phyloP scores from a whole-genome alignment of 2,329 filamentous ascomycete genomes.

The Pseudocercospora cruenta region DNA sequence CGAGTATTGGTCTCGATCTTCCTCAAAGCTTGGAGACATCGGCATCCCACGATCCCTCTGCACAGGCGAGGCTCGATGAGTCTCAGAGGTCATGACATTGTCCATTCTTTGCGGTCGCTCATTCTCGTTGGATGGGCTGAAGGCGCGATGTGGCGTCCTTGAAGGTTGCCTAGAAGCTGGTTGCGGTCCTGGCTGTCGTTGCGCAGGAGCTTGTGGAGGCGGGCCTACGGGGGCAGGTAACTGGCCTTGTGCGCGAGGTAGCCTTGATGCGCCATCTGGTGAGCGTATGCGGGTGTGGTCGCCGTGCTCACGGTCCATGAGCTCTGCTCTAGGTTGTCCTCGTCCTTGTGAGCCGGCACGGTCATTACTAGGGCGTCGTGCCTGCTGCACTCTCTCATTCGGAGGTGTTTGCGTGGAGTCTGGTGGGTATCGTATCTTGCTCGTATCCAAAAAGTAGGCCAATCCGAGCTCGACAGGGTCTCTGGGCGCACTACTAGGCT shows the following conservation, averaged over 20 bases:
- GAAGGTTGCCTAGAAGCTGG: conserved; percentile 36
- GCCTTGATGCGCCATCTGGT: conserved; percentile 25
- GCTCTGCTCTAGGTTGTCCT: conserved; percentile 27
- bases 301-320: conserved; percentile 35
- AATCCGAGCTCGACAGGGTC: conserved; percentile 83
- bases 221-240: conserved; percentile 63
- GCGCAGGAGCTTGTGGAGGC: conserved; percentile 66
- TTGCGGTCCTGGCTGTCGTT: conserved; percentile 43
- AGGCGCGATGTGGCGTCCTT: conserved; percentile 34
- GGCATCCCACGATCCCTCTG: conserved; percentile 24
- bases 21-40: conserved; percentile 25
- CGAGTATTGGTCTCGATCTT: conserved; percentile 18
- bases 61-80: conserved; percentile 17
- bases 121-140: conserved; percentile 36
- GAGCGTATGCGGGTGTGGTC: conserved; percentile 26
- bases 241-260: conserved; percentile 54
- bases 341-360: conserved; percentile 26
- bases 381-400: conserved; percentile 35
- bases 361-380: conserved; percentile 40
- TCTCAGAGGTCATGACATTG: conserved; percentile 20
- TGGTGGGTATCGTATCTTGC: conserved; percentile 88
- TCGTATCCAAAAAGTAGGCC: conserved; percentile 90
- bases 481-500: conserved; percentile 84
- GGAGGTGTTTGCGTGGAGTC: conserved; percentile 54
- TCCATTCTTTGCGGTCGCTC: conserved; percentile 35